Conservation (phyloP, 306 rosid genomes). For the Acacia crassicarpa region DNA sequence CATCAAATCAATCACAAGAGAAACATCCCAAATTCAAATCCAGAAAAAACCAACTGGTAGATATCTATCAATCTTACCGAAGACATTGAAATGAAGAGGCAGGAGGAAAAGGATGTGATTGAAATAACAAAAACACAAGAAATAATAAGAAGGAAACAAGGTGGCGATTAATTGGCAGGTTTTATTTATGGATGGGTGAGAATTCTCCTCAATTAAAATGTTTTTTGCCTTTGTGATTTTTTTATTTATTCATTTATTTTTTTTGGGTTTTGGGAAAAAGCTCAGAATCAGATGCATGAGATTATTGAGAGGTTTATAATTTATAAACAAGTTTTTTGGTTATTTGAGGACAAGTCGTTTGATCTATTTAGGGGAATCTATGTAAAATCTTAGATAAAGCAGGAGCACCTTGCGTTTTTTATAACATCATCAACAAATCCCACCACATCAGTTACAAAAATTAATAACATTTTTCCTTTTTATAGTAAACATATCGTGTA, state of each 20-base stretch:
- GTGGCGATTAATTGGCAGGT: background rate
- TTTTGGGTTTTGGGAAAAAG: background rate
- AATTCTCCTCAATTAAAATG: background rate
- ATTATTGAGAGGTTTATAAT: background rate
- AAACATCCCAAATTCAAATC: background rate
- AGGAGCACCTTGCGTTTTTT: background rate
- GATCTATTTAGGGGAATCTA: background rate
- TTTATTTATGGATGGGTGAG: background rate
- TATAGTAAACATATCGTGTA: background rate
- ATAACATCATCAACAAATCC: background rate
- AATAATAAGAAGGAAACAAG: constrained; percentile 2
- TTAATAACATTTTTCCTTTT: background rate
- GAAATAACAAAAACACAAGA: constrained; percentile 15
- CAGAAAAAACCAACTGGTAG: background rate
- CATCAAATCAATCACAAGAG: background rate
- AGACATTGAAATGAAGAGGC: constrained; percentile 36
- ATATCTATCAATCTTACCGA: constrained; percentile 30
- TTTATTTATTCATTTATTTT: background rate
- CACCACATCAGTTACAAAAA: background rate
- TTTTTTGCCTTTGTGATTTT: background rate
- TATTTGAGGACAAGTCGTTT: background rate
- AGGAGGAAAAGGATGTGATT: background rate
- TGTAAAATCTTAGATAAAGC: background rate
- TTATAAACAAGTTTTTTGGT: background rate
- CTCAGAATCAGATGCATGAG: constrained; percentile 10